Percentiles rank a stretch among this genome's conserved stretches.
Conservation (phyloP, 768 basidiomycete species). For the Cystofilobasidium macerans region DNA sequence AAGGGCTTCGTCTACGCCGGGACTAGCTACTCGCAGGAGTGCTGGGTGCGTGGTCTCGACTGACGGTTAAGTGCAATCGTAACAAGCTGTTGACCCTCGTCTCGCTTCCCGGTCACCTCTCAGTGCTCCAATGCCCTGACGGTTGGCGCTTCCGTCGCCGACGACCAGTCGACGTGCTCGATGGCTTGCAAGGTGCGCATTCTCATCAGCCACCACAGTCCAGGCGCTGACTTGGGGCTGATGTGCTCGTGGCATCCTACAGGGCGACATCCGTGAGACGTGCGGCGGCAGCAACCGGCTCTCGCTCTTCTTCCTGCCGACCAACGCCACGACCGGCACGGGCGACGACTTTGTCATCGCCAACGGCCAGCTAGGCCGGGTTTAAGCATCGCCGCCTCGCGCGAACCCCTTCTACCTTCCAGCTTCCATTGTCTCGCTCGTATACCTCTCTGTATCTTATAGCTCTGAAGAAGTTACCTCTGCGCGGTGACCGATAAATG, state of each 20-base stretch:
- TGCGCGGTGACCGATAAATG: no score
- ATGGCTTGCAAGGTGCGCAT: not conserved
- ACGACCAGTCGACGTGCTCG: not conserved
- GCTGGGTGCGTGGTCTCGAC: not conserved
- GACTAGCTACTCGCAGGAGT: not conserved
- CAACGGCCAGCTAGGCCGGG: not conserved
- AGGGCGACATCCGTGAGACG: not conserved
- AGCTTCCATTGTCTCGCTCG: no score
- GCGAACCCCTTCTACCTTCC: no score
- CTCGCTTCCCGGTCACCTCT: no score
- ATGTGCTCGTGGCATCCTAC: no score
- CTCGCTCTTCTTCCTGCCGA: not conserved
- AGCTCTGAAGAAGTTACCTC: no score
- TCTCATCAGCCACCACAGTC: no score
- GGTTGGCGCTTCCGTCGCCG: not conserved
- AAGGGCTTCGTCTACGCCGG: constrained; percentile 3
- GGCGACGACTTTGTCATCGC: not conserved
- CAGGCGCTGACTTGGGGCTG: no score
- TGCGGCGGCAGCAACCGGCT: not conserved
- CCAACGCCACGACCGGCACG: not conserved
- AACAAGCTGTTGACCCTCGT: no score
- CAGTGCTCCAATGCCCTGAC: not conserved
- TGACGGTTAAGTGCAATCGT: not conserved
- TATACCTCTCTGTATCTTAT: no score
- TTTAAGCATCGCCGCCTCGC: no score